Base-by-base conservation (phyloP, 2,329 filamentous ascomycete genomes). In the Colletotrichum costaricense region DNA sequence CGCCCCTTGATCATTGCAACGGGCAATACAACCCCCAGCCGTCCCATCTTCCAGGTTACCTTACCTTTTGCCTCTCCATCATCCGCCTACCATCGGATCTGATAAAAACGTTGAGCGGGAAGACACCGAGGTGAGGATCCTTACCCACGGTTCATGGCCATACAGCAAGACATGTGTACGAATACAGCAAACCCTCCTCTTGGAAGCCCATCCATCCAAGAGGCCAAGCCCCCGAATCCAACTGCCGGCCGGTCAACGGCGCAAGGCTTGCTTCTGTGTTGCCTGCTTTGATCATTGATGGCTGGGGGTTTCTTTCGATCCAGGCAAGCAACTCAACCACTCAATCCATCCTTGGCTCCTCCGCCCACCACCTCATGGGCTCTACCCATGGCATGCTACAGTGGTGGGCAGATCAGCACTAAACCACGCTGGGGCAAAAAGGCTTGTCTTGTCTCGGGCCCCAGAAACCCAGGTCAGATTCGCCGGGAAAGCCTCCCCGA, bases 241-340 rank as follows among this genome's bases (percentile, higher is more conserved):
- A 71, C 63, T 71, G 63, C 69, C 69, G 69, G 69, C 63, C 46
- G 46, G 46, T 49, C 64, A 68, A 63, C 57, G 64, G 26, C 68
- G 42, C 60, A 54, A 56, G 57, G 49, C 54, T n/a, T 46, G 42
- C 42, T 46, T 6, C 7, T 46, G 19, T 19, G n/a, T 46, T 46
- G 42, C 22, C 38, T 52, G 38, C 65, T 46, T 30, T 30, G 28
- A 35, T 24, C 33, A 35, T 12, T 35, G 33, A 35, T 35, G 56
- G 28, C 24, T 26, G 46, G 60, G 38, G 64, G 42, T 46, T 55
- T 33, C 38, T 33, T 30, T n/a, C 24, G 19, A 30, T 33, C 57
- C 57, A 26, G 30, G 2, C 30, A 33, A 5, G 35, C 12, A 42
- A 42, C 28, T 58, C 56, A 58, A 9, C 56, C 24, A 56, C 6